These are phyloP conservation scores for Selenicereus undatus DNA, from an alignment of 148 eudicot species.

Conservation along the genomic window DNA sequence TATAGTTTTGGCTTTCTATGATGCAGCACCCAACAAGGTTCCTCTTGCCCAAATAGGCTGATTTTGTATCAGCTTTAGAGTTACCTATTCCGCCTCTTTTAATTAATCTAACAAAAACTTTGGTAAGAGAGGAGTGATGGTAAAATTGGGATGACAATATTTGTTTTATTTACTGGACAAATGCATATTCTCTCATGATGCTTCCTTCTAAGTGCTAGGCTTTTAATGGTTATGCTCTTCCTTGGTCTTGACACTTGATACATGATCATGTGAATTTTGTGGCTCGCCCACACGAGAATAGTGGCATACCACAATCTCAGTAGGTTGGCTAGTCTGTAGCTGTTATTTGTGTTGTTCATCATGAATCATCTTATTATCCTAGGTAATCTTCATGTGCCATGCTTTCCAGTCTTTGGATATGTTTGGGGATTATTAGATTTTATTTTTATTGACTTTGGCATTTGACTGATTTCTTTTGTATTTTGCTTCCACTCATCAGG, in stretches of 20 bases:
- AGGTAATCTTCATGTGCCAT: neutral
- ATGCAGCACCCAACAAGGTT: neutral
- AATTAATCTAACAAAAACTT: neutral
- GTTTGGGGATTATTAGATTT: neutral
- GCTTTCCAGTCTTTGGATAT: neutral
- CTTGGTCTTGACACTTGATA: neutral
- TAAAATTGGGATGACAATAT: neutral
- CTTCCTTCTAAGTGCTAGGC: neutral
- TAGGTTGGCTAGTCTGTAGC: neutral
- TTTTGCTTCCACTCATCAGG: constrained; percentile 33
- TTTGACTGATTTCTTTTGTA: constrained; percentile 6
- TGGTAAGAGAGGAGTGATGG: neutral
- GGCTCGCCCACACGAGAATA: neutral
- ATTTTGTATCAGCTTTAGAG: neutral
- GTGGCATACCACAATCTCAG: neutral
- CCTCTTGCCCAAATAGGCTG: neutral
- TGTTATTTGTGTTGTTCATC: neutral
- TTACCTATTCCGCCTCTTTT: neutral
- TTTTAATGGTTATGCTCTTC: neutral
- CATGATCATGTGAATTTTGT: constrained; percentile 2
- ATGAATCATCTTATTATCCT: neutral
- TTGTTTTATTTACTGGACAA: neutral
- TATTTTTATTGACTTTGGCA: neutral
- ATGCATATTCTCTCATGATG: neutral
- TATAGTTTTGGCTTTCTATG: neutral